These are phyloP conservation scores for Mortierella sp. DNA, from an alignment of 371 early-diverging fungal genomes.

Conservation along the genomic window DNA sequence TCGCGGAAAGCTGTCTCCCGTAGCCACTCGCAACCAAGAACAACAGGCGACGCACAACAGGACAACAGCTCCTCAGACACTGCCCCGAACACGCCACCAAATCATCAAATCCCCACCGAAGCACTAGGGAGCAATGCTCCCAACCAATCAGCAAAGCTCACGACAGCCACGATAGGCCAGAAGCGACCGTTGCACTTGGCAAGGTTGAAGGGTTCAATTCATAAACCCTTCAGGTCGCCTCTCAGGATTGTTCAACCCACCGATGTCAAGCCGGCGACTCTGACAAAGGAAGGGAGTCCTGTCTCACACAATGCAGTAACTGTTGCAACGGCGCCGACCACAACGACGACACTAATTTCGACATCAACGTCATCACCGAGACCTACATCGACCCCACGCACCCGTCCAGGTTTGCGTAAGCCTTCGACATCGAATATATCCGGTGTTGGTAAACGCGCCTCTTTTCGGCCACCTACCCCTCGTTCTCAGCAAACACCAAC, in stretches of 20 bases:
- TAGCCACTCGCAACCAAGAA: neutral
- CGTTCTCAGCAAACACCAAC: neutral
- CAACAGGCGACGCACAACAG: neutral
- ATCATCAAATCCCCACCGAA: neutral
- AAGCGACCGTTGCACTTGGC: conserved; percentile 4
- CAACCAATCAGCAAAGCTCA: conserved; percentile 3
- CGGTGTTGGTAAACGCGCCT: conserved; percentile 9
- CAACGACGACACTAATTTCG: neutral
- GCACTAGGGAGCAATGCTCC: neutral
- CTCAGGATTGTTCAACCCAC: neutral
- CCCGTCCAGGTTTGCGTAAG: neutral
- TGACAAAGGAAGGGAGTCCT: neutral
- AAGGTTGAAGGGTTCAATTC: conserved; percentile 10
- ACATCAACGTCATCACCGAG: neutral
- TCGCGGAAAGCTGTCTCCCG: neutral
- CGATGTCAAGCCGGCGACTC: neutral
- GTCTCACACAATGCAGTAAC: too few species aligned
- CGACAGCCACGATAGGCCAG: neutral
- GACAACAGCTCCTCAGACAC: neutral
- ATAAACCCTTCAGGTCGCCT: conserved; percentile 46
- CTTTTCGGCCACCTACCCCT: conserved; percentile 34
- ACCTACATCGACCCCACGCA: neutral
- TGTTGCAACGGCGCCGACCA: neutral
- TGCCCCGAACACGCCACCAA: conserved; percentile 1
- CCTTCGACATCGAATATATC: neutral